Base-by-base conservation (phyloP, 768 basidiomycete species). In the Porpolomopsis calyptriformis region DNA sequence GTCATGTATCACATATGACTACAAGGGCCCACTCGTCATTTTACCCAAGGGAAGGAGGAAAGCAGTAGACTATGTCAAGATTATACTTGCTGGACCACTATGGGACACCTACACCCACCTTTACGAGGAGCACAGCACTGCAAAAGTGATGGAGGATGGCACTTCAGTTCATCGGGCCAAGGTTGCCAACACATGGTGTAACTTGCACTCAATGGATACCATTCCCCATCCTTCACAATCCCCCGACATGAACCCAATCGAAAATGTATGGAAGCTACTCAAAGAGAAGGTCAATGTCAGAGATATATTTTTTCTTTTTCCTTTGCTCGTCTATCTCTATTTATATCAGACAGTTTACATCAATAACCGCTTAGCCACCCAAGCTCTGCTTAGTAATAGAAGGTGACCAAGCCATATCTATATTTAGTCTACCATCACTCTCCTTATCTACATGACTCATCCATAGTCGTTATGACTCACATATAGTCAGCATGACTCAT, bases 181-280 rank as follows among this genome's bases (percentile, higher is more conserved):
- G 46, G 8, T 25, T 12, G 57, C 59, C 23, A 27, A 40, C 44
- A 22, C 43, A 22, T 67, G 60, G 59, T 49, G 62, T 27, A 9
- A 18, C 1, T 7, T 52, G 11, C 34, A 60, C 46, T 9, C 40
- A 8, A 55, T 65, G 23, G 41, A 47, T n/a, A 42, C 57, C 14
- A 53, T 65, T 25, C 45, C 37, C 35, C 62, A 63, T 46, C 63
- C 62, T 9, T 48, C 61, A 38, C 47, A 37, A 47, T 66, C 62
- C 2, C 64, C 64, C 2, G 59, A 66, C 49, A 36, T 64, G 36
- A 55, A 49, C 39, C 60, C 64, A 43, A 63, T 65, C n/a, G 61
- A 66, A 53, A 53, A 49, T 10, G 31, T 65, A 4, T 66, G 64
- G 63, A 54, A 53, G 12, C 49, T 57, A 40, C 56, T 65, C 35